Base-by-base conservation (phyloP, 2,329 filamentous ascomycete species). In the Penicillium sumatraense region DNA sequence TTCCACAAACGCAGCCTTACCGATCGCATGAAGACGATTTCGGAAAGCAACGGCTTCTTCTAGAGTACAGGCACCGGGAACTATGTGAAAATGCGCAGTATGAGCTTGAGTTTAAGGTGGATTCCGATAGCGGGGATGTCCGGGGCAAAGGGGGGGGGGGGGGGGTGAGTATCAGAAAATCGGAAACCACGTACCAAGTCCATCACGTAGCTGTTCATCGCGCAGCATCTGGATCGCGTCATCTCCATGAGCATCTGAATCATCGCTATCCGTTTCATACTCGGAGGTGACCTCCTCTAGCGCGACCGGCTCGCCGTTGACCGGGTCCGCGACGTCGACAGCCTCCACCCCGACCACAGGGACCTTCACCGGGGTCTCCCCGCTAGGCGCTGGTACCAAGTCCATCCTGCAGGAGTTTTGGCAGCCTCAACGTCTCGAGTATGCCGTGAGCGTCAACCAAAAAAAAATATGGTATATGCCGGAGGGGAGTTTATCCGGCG, bases 1-100 rank as follows among this genome's bases (percentile, higher is more conserved):
- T 64, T 86, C 80, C 68, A 90, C 86, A 72, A 97, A 96, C 57
- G 88, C 83, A 57, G 86, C 83, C 20, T 90, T 89, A n/a, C 93
- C 93, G 58, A 92, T 80, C 49, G 86, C 81, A 69, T 89, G 89
- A 56, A 96, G 81, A 60, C 89, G 83, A 65, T 87, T 83, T 62
- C 89, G 86, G 69, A 87, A 89, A 16, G 80, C 78, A 56, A 83
- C 78, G 23, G 89, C 86, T 75, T 96, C 89, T 59, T 89, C 84
- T 10, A 86, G 79, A 1, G 86, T 86, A 75, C 88, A 90, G 23
- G 77, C 76, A 56, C 82, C 81, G 33, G 83, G 72, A n/a, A 75
- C 71, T 73, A 65, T 42, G 56, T 23, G 8, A 26, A 44, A 47
- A 16, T 38, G 7, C 26, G 44, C 5, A 38, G 24, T 52, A 16